These are phyloP conservation scores for Suillus alpinus DNA, from an alignment of 768 basidiomycete species.

Conservation along the genomic window DNA sequence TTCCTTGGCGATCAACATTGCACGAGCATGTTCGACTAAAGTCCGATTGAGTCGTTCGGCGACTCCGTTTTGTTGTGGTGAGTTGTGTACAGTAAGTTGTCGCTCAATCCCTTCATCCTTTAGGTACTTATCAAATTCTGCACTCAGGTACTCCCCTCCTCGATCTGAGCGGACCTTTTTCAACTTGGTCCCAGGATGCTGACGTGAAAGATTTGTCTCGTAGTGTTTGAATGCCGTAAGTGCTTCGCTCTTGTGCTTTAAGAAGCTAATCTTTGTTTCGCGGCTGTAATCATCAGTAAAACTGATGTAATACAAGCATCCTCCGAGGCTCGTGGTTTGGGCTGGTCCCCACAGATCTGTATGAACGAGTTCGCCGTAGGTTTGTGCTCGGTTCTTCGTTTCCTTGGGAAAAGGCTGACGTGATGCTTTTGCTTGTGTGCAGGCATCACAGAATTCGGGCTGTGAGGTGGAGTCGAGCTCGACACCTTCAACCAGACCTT, in stretches of 20 bases:
- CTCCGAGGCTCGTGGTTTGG: conserved; percentile 9
- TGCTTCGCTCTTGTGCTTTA: conserved; percentile 33
- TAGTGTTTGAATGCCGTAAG: conserved; percentile 27
- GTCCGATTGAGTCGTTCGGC: no score
- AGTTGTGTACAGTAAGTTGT: no score
- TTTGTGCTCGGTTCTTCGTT: no score
- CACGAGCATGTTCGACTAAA: no score
- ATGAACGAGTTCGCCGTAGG: conserved; percentile 5
- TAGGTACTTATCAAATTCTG: not conserved
- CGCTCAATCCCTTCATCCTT: not conserved
- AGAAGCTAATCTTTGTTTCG: conserved; percentile 21
- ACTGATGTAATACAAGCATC: conserved; percentile 29
- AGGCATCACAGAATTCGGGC: no score
- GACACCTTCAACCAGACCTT: no score
- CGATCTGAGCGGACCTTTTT: not conserved
- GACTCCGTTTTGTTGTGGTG: no score
- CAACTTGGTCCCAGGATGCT: conserved; percentile 27
- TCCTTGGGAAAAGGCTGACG: no score
- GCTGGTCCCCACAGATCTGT: conserved; percentile 6
- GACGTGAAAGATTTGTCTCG: conserved; percentile 18
- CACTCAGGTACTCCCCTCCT: not conserved
- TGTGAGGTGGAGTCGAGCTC: no score
- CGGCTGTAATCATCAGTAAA: conserved; percentile 35
- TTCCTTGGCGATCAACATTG: no score
- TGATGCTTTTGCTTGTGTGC: no score